A percentile compares a stretch with the other conserved stretches of the same genome.
These are phyloP conservation scores for Candida verbasci DNA, from an alignment of 805 yeast species.

Conservation along the genomic window DNA sequence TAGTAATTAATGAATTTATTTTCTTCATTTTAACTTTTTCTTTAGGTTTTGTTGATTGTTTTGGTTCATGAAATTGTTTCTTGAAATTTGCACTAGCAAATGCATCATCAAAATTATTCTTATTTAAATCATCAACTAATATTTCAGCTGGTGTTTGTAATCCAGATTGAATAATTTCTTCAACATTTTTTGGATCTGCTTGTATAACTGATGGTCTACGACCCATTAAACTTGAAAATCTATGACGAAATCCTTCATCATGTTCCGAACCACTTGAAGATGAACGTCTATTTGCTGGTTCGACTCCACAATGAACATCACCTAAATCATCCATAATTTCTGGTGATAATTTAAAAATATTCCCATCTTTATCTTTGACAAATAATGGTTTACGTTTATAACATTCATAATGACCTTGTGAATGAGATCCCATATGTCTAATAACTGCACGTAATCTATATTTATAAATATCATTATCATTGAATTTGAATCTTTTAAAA, in stretches of 20 bases:
- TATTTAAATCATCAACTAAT: constrained; percentile 23
- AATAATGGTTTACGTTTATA: constrained; percentile 70
- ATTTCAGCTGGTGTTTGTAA: constrained; percentile 39
- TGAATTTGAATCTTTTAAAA: constrained; percentile 34
- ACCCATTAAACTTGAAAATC: constrained; percentile 36
- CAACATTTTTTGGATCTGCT: constrained; percentile 31
- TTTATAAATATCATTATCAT: constrained; percentile 37
- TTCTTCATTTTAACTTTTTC: constrained; percentile 42
- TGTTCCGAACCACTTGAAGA: background rate
- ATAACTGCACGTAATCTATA: constrained; percentile 70
- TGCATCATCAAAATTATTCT: constrained; percentile 15
- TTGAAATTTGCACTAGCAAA: constrained; percentile 18
- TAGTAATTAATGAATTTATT: constrained; percentile 49
- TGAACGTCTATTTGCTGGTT: background rate
- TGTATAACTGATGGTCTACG: constrained; percentile 38
- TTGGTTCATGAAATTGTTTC: constrained; percentile 8
- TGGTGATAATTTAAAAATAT: constrained; percentile 36
- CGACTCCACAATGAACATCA: constrained; percentile 10
- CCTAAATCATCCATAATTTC: constrained; percentile 29
- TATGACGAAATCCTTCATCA: constrained; percentile 28
- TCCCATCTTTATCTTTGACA: constrained; percentile 41
- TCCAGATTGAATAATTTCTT: constrained; percentile 37
- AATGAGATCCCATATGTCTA: constrained; percentile 85
- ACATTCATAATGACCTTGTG: constrained; percentile 88
- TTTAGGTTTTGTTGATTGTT: constrained; percentile 7